Conservation (phyloP, 805 yeast species). For the Candida maris region DNA sequence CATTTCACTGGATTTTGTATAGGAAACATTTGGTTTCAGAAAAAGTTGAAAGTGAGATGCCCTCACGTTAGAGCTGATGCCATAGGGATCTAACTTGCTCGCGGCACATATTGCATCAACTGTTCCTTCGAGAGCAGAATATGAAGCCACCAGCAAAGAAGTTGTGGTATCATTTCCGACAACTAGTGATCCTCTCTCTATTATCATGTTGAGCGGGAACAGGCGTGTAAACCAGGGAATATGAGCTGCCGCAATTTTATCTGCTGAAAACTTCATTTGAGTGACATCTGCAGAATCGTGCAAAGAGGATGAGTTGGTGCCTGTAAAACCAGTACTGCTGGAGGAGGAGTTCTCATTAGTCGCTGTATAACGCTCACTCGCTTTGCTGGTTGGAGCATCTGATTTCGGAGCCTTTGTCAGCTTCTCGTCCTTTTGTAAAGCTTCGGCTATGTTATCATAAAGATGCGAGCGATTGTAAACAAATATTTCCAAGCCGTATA, state of each 20-base stretch:
- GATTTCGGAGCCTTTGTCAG: neutral
- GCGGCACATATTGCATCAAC: conserved; percentile 53
- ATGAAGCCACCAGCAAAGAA: conserved; percentile 62
- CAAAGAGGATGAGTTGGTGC: conserved; percentile 10
- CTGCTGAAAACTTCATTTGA: neutral
- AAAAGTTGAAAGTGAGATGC: conserved; percentile 54
- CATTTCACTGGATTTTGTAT: conserved; percentile 32
- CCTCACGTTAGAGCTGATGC: conserved; percentile 41
- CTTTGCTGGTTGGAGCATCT: conserved; percentile 2
- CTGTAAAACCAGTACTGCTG: conserved; percentile 4
- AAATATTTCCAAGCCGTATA: conserved; percentile 81
- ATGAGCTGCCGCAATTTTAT: neutral
- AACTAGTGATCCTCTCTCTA: conserved; percentile 68
- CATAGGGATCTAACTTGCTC: conserved; percentile 51
- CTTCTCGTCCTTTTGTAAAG: conserved; percentile 8
- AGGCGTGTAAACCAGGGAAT: conserved; percentile 26
- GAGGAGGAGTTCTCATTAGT: conserved; percentile 2
- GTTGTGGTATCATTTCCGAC: conserved; percentile 80
- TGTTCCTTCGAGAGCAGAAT: conserved; percentile 48
- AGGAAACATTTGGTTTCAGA: conserved; percentile 70
- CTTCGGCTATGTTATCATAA: conserved; percentile 59
- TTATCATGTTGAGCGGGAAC: conserved; percentile 60
- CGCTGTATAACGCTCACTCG: conserved; percentile 7
- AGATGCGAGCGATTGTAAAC: conserved; percentile 77
- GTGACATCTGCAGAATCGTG: conserved; percentile 3